These are phyloP conservation scores for Fraxinus sp. DNA, from an alignment of 305 asterid species.

Conservation along the genomic window DNA sequence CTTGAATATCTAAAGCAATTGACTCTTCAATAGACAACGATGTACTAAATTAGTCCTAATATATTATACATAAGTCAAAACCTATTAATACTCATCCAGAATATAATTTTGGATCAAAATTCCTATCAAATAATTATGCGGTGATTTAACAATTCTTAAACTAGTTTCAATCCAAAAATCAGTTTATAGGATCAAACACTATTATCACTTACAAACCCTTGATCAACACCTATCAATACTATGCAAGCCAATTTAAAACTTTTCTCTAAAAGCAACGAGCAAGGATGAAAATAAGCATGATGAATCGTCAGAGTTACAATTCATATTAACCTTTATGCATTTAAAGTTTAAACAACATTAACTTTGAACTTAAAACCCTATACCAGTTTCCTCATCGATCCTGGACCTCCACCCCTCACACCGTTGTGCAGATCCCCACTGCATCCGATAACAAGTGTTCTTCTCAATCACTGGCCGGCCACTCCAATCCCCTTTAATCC, in stretches of 20 bases:
- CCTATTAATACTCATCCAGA: constrained; percentile 9
- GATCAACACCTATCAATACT: constrained; percentile 15
- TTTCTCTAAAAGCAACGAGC: neutral
- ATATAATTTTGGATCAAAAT: constrained; percentile 10
- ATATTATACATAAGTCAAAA: constrained; percentile 14
- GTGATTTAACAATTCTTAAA: neutral
- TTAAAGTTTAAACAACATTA: neutral
- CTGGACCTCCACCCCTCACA: constrained; percentile 84
- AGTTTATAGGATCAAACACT: neutral
- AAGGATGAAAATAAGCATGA: neutral
- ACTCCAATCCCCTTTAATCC: constrained; percentile 89
- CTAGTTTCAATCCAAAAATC: neutral
- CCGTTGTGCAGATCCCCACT: constrained; percentile 82
- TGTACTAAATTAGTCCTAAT: neutral
- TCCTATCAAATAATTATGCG: neutral
- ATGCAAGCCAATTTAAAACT: neutral
- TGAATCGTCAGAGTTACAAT: neutral
- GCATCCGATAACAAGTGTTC: constrained; percentile 89
- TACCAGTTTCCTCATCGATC: constrained; percentile 88
- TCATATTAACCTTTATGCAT: neutral
- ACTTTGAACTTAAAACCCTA: constrained; percentile 24
- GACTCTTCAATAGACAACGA: neutral
- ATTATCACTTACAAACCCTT: constrained; percentile 7
- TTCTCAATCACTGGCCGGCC: constrained; percentile 73
- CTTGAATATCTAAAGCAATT: neutral